Base-by-base conservation (phyloP, 495 filamentous ascomycete genomes). In the Chaetomium cochliodes region DNA sequence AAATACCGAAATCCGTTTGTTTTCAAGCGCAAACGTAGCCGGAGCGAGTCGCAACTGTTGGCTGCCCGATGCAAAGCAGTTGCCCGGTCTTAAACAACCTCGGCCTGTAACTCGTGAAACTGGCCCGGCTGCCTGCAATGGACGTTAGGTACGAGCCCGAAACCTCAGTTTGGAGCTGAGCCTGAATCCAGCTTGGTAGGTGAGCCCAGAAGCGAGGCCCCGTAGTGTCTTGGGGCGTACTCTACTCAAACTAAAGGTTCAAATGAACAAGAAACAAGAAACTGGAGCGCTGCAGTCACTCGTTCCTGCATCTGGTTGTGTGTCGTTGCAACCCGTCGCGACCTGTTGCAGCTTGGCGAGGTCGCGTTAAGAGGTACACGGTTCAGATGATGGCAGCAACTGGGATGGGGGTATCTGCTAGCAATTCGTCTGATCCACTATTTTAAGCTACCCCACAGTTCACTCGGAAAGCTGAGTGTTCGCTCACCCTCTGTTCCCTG, bases 321-420 rank as follows among this genome's bases (percentile, higher is more conserved):
- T 44, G 49, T 25, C 49, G 49, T 52, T 52, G 50, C 9, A 52
- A 25, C 22, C 25, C n/a, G 46, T 3, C 46, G 46, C 46, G 25
- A 4, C 3, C 26, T 16, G 37, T 22, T 23, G 5, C n/a, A 18
- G n/a, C 54, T 58, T 58, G 55, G 55, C 39, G 39, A 4, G 23
- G 26, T 33, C 4, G 55, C 5, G 55, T 58, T 42, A 58, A 58
- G 39, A 58, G 20, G 37, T 58, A 58, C 55, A 2, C 13, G 26
- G 37, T 9, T 3, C 6, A 3, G 16, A 5, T 15, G 20, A 16
- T 3, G 3, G n/a, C 13, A 46, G 22, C 39, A n/a, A 39, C 22
- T n/a, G 1, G 26, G 11, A 44, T 8, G 9, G 39, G 15, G 6
- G 55, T 46, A 58, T 44, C 13, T n/a, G 20, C 22, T 58, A 58